phyloP scores from a whole-genome alignment of 2,329 filamentous ascomycete genomes.

The Metarhizium brunneum region DNA sequence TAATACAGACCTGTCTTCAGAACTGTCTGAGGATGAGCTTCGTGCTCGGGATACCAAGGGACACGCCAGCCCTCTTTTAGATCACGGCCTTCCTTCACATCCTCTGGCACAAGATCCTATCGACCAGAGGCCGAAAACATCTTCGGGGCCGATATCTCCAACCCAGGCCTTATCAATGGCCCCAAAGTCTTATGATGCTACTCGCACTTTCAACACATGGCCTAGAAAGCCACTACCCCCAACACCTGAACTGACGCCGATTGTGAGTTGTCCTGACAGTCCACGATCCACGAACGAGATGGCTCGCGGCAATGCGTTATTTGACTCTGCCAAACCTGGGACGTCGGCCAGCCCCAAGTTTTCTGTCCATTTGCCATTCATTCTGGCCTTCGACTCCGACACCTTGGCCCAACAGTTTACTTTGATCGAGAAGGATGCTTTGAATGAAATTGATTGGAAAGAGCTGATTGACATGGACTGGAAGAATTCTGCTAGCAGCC shows the following conservation, averaged over 20 bases:
- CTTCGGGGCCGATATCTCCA: constrained; percentile 39
- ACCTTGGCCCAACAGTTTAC: constrained; percentile 75
- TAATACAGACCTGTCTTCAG: constrained; percentile 53
- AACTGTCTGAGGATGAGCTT: constrained; percentile 45
- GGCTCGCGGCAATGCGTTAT: constrained; percentile 25
- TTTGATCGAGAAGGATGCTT: constrained; percentile 74
- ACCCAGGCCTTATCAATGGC: constrained; percentile 30
- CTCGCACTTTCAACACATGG: neutral
- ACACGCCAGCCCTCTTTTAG: constrained; percentile 15
- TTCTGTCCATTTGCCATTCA: constrained; percentile 64
- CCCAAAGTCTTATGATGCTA: constrained; percentile 1
- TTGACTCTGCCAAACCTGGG: constrained; percentile 23
- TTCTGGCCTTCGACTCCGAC: constrained; percentile 72
- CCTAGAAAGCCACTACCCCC: constrained; percentile 17
- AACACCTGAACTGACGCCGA: constrained; percentile 41
- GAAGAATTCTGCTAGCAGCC: constrained; percentile 58
- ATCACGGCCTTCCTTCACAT: constrained; percentile 21
- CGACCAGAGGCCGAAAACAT: constrained; percentile 14
- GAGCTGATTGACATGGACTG: constrained; percentile 77
- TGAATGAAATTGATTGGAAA: constrained; percentile 83
- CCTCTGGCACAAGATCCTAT: constrained; percentile 13
- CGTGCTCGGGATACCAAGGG: constrained; percentile 32
- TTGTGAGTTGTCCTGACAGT: constrained; percentile 25
- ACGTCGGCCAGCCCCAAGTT: constrained; percentile 26
- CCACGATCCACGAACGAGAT: constrained; percentile 10